Conservation (phyloP, 306 rosid genomes). For the Vigna reflexopilosa region DNA sequence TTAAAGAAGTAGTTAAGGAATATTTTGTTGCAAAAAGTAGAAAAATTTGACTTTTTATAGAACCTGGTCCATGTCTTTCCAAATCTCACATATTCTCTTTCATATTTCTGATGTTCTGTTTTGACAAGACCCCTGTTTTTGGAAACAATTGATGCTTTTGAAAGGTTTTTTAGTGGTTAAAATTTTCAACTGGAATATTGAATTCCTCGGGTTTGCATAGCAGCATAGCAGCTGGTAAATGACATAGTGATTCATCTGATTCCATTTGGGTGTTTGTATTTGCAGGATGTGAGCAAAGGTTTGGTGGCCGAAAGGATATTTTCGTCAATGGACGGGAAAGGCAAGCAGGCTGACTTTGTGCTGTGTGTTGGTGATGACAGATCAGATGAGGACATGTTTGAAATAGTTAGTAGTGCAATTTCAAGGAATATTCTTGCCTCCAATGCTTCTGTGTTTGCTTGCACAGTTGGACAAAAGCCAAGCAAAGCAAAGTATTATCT, state of each 20-base stretch:
- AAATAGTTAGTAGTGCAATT: constrained; percentile 58
- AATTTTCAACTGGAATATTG: no score
- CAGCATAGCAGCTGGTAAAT: no score
- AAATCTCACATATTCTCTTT: constrained; percentile 25
- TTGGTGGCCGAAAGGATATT: constrained; percentile 73
- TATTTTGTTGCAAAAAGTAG: no score
- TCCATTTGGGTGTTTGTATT: background rate
- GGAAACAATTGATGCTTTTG: background rate
- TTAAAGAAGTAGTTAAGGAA: background rate
- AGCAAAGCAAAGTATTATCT: constrained; percentile 82
- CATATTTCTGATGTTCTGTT: constrained; percentile 24
- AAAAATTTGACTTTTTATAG: background rate
- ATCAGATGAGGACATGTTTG: constrained; percentile 97
- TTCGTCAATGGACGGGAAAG: constrained; percentile 65
- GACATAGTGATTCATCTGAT: constrained; percentile 13
- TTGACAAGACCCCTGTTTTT: constrained; percentile 20
- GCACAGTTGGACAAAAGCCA: constrained; percentile 88
- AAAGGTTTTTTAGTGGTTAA: no score
- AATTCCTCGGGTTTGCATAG: no score
- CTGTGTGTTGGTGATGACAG: constrained; percentile 87
- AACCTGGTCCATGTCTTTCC: constrained; percentile 18
- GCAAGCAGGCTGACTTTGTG: constrained; percentile 78
- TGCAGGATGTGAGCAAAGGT: constrained; percentile 86
- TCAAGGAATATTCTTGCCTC: constrained; percentile 63
- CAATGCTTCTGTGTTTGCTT: constrained; percentile 67